Percentiles rank a stretch among this genome's conserved stretches.
These are phyloP conservation scores for Linderniella brevidens DNA, from an alignment of 257 asterid genomes.

Conservation along the genomic window DNA sequence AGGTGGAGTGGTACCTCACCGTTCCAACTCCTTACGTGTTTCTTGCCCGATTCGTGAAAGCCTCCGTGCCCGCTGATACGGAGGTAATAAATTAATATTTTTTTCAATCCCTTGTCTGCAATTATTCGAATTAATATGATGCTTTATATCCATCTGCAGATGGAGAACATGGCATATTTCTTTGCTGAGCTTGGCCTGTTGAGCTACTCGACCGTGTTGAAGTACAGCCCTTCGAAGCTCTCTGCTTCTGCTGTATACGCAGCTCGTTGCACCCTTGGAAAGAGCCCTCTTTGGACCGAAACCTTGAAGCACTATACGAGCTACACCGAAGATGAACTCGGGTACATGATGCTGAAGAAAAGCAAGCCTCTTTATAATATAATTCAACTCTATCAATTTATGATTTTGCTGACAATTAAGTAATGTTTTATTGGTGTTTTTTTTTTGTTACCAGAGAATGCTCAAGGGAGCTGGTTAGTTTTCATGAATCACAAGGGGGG, in stretches of 20 bases:
- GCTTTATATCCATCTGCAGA: slow-evolving; percentile 14
- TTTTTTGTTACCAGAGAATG: slow-evolving; percentile 31
- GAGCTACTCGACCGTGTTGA: slow-evolving; percentile 29
- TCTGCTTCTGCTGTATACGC: slow-evolving; percentile 79
- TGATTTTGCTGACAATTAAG: not conserved
- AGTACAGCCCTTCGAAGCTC: slow-evolving; percentile 37
- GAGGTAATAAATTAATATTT: slow-evolving; percentile 16
- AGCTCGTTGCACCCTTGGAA: slow-evolving; percentile 52
- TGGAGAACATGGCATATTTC: slow-evolving; percentile 61
- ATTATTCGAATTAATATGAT: slow-evolving; percentile 1
- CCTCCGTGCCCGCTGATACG: slow-evolving; percentile 26
- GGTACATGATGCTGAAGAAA: slow-evolving; percentile 18
- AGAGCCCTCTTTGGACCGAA: slow-evolving; percentile 46
- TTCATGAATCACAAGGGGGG: slow-evolving; percentile 22
- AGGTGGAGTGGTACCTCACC: slow-evolving; percentile 40
- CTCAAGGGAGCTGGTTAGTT: slow-evolving; percentile 35
- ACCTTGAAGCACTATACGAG: slow-evolving; percentile 67
- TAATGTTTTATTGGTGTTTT: no score
- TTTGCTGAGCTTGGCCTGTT: slow-evolving; percentile 57
- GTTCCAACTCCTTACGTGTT: slow-evolving; percentile 54
- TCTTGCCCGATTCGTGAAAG: slow-evolving; percentile 33
- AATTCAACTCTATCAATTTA: not conserved
- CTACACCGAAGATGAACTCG: slow-evolving; percentile 36
- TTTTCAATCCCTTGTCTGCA: not conserved
- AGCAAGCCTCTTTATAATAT: not conserved